Evolutionary conservation across 345 rosid species (phyloP).

Genomic region (Rhizophora mangle): DNA sequence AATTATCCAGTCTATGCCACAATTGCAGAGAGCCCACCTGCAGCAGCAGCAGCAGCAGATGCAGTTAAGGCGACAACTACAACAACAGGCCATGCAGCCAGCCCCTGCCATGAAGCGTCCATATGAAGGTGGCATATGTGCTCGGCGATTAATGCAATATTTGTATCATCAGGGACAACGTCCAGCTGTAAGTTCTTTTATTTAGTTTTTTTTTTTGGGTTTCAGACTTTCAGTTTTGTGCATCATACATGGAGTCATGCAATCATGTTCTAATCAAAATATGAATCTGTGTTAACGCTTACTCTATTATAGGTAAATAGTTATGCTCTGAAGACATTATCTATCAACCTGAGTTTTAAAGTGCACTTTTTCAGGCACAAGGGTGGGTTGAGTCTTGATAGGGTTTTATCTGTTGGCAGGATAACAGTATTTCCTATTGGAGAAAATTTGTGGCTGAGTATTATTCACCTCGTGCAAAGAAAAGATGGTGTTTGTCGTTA

Average conservation of each 20-base stretch:
- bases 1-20: conserved; percentile 5
- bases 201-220: neutral
- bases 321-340: neutral
- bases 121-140: conserved; percentile 13
- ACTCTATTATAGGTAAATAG: neutral
- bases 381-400: neutral
- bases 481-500: conserved; percentile 42
- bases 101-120: conserved; percentile 8
- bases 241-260: neutral
- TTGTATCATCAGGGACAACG: conserved; percentile 27
- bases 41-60: conserved; percentile 15
- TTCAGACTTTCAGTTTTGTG: neutral
- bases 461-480: conserved; percentile 37
- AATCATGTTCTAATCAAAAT: neutral
- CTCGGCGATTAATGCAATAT: conserved; percentile 23
- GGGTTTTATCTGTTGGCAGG: conserved; percentile 17
- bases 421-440: conserved; percentile 42
- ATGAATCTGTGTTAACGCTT: neutral
- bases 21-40: conserved; percentile 4
- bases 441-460: conserved; percentile 42
- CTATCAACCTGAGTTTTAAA: neutral
- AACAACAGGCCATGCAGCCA: conserved; percentile 8
- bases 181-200: conserved; percentile 19
- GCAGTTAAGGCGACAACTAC: conserved; percentile 15
- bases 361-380: neutral